Percentiles rank a stretch among this genome's conserved stretches.
These are phyloP conservation scores for Teunomyces panamensis DNA, from an alignment of 805 yeast genomes.

Conservation along the genomic window DNA sequence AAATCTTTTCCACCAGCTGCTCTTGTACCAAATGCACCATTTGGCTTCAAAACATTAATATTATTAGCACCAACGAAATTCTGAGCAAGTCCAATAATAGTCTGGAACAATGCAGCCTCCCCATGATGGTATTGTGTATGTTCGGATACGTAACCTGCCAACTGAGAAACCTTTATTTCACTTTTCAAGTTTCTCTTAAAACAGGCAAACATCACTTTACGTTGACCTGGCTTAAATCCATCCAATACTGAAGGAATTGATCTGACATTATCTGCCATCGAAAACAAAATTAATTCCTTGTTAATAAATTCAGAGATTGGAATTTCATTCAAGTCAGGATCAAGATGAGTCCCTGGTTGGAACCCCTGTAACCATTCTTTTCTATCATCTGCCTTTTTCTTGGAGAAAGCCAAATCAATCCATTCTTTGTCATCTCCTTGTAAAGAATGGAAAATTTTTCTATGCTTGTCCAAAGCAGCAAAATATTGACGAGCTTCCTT, in stretches of 20 bases:
- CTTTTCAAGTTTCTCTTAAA: conserved; percentile 72
- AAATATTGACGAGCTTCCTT: conserved; percentile 87
- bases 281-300: conserved; percentile 89
- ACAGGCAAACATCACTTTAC: conserved; percentile 87
- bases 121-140: conserved; percentile 95
- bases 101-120: conserved; percentile 80
- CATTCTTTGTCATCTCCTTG: conserved; percentile 72
- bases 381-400: conserved; percentile 94
- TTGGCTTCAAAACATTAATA: conserved; percentile 77
- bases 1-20: conserved; percentile 97
- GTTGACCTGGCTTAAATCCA: conserved; percentile 96
- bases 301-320: conserved; percentile 94
- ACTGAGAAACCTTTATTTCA: conserved; percentile 86
- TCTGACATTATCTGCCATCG: conserved; percentile 94
- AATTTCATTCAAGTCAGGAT: conserved; percentile 68
- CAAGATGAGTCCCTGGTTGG: conserved; percentile 88
- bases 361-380: conserved; percentile 94
- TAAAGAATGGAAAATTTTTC: conserved; percentile 79
- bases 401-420: conserved; percentile 91
- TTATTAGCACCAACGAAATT: conserved; percentile 93
- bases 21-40: conserved; percentile 95
- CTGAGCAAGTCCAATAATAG: conserved; percentile 93
- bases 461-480: conserved; percentile 76
- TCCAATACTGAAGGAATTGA: conserved; percentile 93
- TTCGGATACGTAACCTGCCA: conserved; percentile 86